Base-by-base conservation (phyloP, 2,329 filamentous ascomycete genomes). In the Ophiostoma perfectum region DNA sequence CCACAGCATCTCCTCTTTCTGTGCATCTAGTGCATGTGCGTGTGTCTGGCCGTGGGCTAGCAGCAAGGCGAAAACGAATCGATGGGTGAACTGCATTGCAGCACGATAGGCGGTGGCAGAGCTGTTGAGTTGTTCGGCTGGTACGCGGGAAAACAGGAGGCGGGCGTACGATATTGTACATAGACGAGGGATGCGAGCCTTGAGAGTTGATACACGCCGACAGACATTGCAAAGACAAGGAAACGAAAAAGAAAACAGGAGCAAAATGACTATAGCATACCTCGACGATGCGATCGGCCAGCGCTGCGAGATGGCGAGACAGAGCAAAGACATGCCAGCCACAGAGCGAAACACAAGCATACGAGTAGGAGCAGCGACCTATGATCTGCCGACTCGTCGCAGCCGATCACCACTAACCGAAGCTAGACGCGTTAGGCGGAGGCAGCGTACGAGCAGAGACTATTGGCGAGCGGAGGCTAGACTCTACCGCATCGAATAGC, bases 371-470 rank as follows among this genome's bases (percentile, higher is more conserved):
- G 52, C 63, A 67, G 39, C 49, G 66, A 18, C 49, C 18, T 55
- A 18, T 36, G 49, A 27, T 64, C 66, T 67, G 44, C 58, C 44
- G 41, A 16, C 58, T 44, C 55, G 55, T 44, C 55, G n/a, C 49
- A 55, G 27, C 49, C 49, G 49, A 55, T 55, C 49, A 55, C 49
- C 49, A 55, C 6, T 55, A 55, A 55, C 49, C 49, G 49, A 55
- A 55, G 49, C 49, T 55, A 27, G 49, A 55, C 18, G 49, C 49
- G 49, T 8, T 55, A 55, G n/a, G 49, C 49, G 7, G 49, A 47
- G n/a, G 12, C 14, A 0, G 12, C 5, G 42, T 44, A 7, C 42
- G 27, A 44, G 42, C 45, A 16, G 14, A 47, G 27, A 27, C 27
- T 27, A 47, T 47, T 47, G 12, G 45, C 5, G 14, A 47, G 45